Percentiles rank a stretch among this genome's conserved stretches.
Evolutionary conservation across 2,329 filamentous ascomycete genomes (phyloP).

Genomic region (Monosporascus ibericus): DNA sequence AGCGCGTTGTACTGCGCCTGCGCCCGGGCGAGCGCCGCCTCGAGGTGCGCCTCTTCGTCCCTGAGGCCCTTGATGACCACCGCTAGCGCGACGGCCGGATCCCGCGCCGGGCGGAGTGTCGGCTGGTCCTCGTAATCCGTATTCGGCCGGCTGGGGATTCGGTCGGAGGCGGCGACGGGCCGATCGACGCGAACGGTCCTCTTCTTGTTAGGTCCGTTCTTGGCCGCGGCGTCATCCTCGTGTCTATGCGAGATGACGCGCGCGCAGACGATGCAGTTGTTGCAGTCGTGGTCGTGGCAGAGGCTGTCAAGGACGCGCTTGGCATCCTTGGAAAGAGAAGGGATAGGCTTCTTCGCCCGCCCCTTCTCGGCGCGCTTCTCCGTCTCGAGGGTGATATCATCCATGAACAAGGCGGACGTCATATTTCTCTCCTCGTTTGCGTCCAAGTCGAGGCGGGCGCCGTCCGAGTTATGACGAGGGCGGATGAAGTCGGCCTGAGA

Average conservation of each 20-base stretch:
- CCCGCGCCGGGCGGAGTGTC: conserved; percentile 60
- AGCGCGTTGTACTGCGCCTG: conserved; percentile 58
- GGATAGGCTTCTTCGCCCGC: conserved; percentile 25
- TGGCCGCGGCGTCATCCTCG: conserved; percentile 27
- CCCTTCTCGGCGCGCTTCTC: conserved; percentile 27
- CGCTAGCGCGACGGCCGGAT: conserved; percentile 67
- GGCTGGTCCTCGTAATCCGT: conserved; percentile 43
- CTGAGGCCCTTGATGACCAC: conserved; percentile 77
- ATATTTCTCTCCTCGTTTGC: conserved; percentile 42
- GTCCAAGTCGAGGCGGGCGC: conserved; percentile 21
- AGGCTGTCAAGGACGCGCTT: conserved; percentile 47
- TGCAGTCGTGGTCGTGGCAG: conserved; percentile 45
- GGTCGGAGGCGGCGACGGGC: conserved; percentile 61
- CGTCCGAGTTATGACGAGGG: conserved; percentile 17
- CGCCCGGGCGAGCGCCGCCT: conserved; percentile 58
- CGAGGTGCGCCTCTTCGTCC: conserved; percentile 74
- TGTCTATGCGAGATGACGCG: conserved; percentile 40
- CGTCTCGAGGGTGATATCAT: conserved; percentile 49
- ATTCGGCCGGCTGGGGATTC: conserved; percentile 37
- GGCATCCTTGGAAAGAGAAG: conserved; percentile 45
- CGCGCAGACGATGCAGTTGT: conserved; percentile 52
- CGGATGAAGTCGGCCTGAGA: conserved; percentile 15
- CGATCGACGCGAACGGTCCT: conserved; percentile 54
- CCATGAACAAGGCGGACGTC: conserved; percentile 53
- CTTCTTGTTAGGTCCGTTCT: conserved; percentile 43